Conservation (phyloP, 2,329 filamentous ascomycete species). For the Lasiodiplodia theobromae region DNA sequence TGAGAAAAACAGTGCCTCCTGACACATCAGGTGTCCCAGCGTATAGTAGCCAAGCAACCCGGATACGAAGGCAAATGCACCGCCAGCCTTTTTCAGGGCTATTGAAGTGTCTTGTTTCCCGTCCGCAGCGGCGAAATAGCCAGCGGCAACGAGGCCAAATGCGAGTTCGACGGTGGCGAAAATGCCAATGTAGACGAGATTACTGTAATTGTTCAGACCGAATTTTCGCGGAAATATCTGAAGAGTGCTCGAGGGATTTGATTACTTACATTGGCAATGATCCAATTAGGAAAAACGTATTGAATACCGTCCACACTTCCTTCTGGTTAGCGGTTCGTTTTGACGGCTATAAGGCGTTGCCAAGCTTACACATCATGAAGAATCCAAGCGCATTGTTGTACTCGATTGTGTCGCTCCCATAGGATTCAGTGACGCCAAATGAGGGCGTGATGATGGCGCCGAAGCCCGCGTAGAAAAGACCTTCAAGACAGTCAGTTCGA, state of each 20-base stretch:
- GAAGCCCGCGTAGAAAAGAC: slow-evolving; percentile 59
- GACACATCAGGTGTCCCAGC: slow-evolving; percentile 12
- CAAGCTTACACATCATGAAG: slow-evolving; percentile 53
- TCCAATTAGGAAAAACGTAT: slow-evolving; percentile 55
- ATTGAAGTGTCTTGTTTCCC: slow-evolving; percentile 44
- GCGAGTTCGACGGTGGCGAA: slow-evolving; percentile 57
- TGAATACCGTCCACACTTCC: slow-evolving; percentile 56
- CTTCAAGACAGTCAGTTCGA: slow-evolving; percentile 32
- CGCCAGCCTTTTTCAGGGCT: slow-evolving; percentile 54
- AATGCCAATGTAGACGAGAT: slow-evolving; percentile 57
- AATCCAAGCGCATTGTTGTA: slow-evolving; percentile 60
- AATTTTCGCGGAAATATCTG: not conserved
- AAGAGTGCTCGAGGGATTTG: not conserved
- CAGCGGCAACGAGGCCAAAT: slow-evolving; percentile 53
- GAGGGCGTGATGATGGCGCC: slow-evolving; percentile 57
- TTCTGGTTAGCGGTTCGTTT: not conserved
- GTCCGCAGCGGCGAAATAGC: slow-evolving; percentile 57
- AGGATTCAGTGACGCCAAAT: slow-evolving; percentile 55
- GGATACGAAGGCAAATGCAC: slow-evolving; percentile 56
- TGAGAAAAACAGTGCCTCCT: slow-evolving; percentile 14
- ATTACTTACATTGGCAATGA: slow-evolving; percentile 46
- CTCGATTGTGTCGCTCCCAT: slow-evolving; percentile 49
- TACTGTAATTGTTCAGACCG: slow-evolving; percentile 34
- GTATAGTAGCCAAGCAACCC: slow-evolving; percentile 52
- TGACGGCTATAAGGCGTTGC: no score